These are phyloP conservation scores for Ogataea sp. DNA, from an alignment of 805 yeast genomes.

Conservation along the genomic window DNA sequence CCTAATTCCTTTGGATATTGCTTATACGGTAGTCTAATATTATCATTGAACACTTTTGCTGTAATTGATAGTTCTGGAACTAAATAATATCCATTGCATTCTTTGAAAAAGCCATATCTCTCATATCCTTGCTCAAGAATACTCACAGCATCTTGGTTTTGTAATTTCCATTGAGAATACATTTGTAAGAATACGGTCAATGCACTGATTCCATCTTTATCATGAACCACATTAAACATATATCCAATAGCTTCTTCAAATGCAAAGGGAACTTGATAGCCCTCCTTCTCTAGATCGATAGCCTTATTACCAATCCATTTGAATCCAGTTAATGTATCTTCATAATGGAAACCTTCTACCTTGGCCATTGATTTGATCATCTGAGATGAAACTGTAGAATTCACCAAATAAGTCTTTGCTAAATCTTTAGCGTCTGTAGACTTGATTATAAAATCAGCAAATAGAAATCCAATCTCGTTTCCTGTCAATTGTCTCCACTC, in stretches of 20 bases:
- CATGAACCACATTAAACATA: conserved; percentile 79
- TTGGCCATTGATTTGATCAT: conserved; percentile 65
- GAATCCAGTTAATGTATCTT: conserved; percentile 90
- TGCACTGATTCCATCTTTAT: conserved; percentile 90
- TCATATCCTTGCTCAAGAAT: conserved; percentile 51
- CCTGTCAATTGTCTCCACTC: conserved; percentile 81
- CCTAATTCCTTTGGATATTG: conserved; percentile 48
- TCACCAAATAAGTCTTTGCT: conserved; percentile 47
- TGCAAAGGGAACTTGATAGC: conserved; percentile 74
- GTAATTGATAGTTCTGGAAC: conserved; percentile 49
- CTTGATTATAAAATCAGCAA: conserved; percentile 56
- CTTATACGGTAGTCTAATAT: conserved; percentile 22
- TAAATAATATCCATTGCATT: conserved; percentile 79
- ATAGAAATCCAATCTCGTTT: conserved; percentile 80
- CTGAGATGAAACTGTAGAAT: conserved; percentile 91
- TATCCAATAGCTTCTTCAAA: conserved; percentile 96
- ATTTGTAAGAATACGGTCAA: conserved; percentile 68
- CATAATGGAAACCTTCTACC: conserved; percentile 48
- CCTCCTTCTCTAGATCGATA: conserved; percentile 55
- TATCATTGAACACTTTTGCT: conserved; percentile 43
- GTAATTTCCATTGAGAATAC: conserved; percentile 39
- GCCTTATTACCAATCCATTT: conserved; percentile 96
- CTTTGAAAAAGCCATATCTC: conserved; percentile 74
- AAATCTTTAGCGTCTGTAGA: conserved; percentile 15
- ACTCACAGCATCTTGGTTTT: conserved; percentile 33